Base-by-base conservation (phyloP, 441 rosid genomes). In the Erodium texanum region DNA sequence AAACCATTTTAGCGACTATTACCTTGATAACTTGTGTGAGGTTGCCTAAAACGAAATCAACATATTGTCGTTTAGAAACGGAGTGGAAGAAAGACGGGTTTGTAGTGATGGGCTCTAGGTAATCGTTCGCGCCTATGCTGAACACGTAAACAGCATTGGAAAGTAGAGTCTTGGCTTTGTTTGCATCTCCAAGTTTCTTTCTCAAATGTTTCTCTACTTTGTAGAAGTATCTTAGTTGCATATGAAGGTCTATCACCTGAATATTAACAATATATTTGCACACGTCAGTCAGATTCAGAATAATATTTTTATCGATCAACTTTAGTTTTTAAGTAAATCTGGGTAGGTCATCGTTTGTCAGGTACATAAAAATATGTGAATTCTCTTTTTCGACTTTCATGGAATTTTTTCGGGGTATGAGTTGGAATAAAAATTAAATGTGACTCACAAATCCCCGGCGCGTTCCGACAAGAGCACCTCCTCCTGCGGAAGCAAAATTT, bases 91-190 rank as follows among this genome's bases (percentile, higher is more conserved):
- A 5, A 48, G 56, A 75, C 65, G 82, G 84, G 71, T 86, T 87
- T 73, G 88, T 82, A 79, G 84, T 78, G 86, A 85, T 80, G 77
- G 79, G 83, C 71, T 84, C 81, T 58, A 64, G 70, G 82, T 90
- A 93, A 83, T 92, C 96, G 80, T 90, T 92, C 80, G 67, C 81
- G 43, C 98, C 98, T 68, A 88, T 78, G 80, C 90, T 81, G 62
- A 88, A 75, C 76, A 92, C 67, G 80, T 84, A 82, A 52, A 89
- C 93, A 48, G 83, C 93, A 66, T 79, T 77, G 36, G 90, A 82
- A 66, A 88, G 27, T 34, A 69, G 81, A 72, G 62, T 36, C 73
- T 70, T 76, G 14, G 85, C 4, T 4, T 27, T 27, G 29, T 27
- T 1, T 27, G 29, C 85, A 77, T 79, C 69, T 20, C 95, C 89